A percentile compares a stretch with the other conserved stretches of the same genome.
Conservation (phyloP, 1,284 basidiomycete species). For the Moesziomyces globuligerus region DNA sequence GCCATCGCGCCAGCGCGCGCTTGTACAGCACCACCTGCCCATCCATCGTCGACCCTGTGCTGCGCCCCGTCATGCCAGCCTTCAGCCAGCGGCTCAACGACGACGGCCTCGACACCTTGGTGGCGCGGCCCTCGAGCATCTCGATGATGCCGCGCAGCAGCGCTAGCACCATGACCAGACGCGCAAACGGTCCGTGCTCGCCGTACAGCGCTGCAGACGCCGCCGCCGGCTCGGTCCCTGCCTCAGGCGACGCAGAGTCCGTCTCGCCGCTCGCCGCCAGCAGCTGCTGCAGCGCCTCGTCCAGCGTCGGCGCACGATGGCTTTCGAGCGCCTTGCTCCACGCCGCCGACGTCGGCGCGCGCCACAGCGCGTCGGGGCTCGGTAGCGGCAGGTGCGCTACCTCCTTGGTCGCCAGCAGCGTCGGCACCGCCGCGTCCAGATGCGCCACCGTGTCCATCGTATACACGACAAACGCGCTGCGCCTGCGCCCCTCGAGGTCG, state of each 20-base stretch:
- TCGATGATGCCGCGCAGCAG: constrained; percentile 59
- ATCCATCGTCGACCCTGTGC: constrained; percentile 8
- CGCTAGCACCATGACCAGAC: constrained; percentile 53
- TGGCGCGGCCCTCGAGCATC: constrained; percentile 52
- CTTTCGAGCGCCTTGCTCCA: constrained; percentile 36
- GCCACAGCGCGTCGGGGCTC: constrained; percentile 52
- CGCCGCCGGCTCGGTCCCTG: constrained; percentile 12
- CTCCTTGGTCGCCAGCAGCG: constrained; percentile 45
- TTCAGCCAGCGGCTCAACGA: constrained; percentile 44
- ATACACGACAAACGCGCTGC: constrained; percentile 52
- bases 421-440: constrained; percentile 50
- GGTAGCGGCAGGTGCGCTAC: constrained; percentile 57
- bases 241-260: constrained; percentile 9
- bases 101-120: constrained; percentile 36
- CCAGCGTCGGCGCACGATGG: constrained; percentile 47
- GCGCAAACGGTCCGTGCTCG: constrained; percentile 55
- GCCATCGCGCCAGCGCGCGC: constrained; percentile 53
- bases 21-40: constrained; percentile 43
- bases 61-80: constrained; percentile 7
- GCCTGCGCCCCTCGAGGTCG: constrained; percentile 54
- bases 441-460: constrained; percentile 55
- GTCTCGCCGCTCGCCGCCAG: constrained; percentile 21
- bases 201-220: no score
- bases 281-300: constrained; percentile 49
- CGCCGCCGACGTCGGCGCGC: constrained; percentile 38